These are phyloP conservation scores for Rhododendron ferrugineum DNA, from an alignment of 148 eudicot genomes.

Conservation along the genomic window DNA sequence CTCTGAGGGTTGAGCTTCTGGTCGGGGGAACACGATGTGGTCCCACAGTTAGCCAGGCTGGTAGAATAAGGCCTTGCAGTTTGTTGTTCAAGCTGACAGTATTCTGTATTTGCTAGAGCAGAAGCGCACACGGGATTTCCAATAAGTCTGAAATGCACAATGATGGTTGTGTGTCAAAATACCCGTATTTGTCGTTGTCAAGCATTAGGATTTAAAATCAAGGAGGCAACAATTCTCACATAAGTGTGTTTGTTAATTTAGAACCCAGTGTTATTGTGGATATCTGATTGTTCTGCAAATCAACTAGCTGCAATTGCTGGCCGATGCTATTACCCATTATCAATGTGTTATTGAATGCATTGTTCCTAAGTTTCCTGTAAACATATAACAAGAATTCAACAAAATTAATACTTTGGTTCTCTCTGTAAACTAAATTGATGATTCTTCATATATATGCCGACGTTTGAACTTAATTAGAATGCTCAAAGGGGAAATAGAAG, in stretches of 20 bases:
- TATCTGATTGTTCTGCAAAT: conserved; percentile 70
- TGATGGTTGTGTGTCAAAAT: not conserved
- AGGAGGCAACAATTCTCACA: conserved; percentile 37
- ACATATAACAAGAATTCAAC: not conserved
- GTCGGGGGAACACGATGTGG: conserved; percentile 48
- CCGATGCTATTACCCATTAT: conserved; percentile 56
- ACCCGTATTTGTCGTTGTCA: not conserved
- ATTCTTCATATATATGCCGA: not conserved
- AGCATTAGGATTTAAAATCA: not conserved
- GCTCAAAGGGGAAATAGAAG: not conserved
- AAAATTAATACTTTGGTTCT: not conserved
- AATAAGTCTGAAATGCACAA: conserved; percentile 43
- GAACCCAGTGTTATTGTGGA: conserved; percentile 64
- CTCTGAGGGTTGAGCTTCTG: conserved; percentile 74
- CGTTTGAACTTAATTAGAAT: not conserved
- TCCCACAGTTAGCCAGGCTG: conserved; percentile 64
- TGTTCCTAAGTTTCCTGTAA: conserved; percentile 77
- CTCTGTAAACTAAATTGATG: not conserved
- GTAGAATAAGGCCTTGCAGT: conserved; percentile 64
- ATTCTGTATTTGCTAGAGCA: conserved; percentile 37
- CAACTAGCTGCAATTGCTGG: conserved; percentile 73
- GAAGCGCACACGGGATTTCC: conserved; percentile 74
- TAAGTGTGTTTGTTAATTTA: conserved; percentile 52
- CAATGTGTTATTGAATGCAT: conserved; percentile 61
- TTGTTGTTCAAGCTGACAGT: conserved; percentile 55